phyloP scores from a whole-genome alignment of 306 rosid genomes.

The Hippophae rhamnoides region DNA sequence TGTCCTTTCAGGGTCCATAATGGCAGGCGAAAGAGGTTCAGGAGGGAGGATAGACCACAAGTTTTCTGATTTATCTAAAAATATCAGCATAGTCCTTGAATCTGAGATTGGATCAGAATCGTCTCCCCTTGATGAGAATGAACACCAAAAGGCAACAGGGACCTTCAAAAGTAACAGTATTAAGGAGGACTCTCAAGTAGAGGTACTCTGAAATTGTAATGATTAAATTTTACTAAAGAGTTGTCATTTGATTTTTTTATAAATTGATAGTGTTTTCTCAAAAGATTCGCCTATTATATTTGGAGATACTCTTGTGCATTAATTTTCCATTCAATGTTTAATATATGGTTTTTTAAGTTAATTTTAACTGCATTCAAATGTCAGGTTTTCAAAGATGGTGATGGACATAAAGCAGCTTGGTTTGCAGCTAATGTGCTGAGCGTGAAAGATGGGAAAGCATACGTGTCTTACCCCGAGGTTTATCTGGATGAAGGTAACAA shows the following conservation, averaged over 20 bases:
- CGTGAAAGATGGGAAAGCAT: conserved; percentile 66
- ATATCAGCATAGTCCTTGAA: conserved; percentile 40
- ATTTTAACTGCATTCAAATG: conserved; percentile 13
- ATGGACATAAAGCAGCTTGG: conserved; percentile 81
- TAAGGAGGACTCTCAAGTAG: conserved; percentile 76
- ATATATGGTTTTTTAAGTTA: neutral
- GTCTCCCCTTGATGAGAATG: conserved; percentile 25
- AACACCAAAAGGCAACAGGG: conserved; percentile 28
- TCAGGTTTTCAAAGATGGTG: conserved; percentile 79
- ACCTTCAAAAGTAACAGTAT: conserved; percentile 28
- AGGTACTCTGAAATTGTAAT: conserved; percentile 39
- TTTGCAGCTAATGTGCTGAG: conserved; percentile 67
- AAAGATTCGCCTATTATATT: too few species aligned
- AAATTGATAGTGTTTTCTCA: too few species aligned
- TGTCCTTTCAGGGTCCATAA: conserved; percentile 24
- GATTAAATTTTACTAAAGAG: neutral
- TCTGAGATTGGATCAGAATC: conserved; percentile 36
- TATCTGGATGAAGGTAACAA: conserved; percentile 61
- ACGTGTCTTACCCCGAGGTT: conserved; percentile 65
- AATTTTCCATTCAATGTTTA: neutral
- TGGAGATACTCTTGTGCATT: too few species aligned
- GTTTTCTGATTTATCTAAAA: conserved; percentile 43
- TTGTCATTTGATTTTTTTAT: too few species aligned
- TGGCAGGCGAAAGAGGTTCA: conserved; percentile 23
- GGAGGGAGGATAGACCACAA: conserved; percentile 35